phyloP scores from a whole-genome alignment of 169 alveolate species.

The Plasmodium chabaudi region DNA sequence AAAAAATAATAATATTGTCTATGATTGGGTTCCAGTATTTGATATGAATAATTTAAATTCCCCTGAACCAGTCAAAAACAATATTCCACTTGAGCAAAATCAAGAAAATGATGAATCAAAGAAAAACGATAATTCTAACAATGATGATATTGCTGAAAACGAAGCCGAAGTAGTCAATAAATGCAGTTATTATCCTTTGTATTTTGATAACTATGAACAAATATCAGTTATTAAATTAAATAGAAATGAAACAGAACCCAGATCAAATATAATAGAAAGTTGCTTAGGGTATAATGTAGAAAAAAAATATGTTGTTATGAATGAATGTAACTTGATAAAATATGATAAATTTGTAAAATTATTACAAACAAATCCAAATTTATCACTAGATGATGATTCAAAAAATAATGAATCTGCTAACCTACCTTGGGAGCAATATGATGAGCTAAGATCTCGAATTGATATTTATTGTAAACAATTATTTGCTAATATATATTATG shows the following conservation, averaged over 20 bases:
- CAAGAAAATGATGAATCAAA: slow-evolving; percentile 4
- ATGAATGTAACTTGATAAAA: slow-evolving; percentile 63
- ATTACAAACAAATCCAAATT: slow-evolving; percentile 62
- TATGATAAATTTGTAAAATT: slow-evolving; percentile 70
- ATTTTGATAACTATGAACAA: slow-evolving; percentile 71
- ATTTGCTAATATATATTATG: slow-evolving; percentile 63
- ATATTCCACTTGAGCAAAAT: background rate
- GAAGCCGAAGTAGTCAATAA: background rate
- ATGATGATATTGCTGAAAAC: background rate
- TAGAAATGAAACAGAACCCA: slow-evolving; percentile 69
- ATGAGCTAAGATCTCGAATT: slow-evolving; percentile 65
- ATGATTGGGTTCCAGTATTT: slow-evolving; percentile 77
- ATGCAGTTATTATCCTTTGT: slow-evolving; percentile 59
- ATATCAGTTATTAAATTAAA: slow-evolving; percentile 73
- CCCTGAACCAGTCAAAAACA: background rate
- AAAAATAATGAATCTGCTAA: slow-evolving; percentile 20
- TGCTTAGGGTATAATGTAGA: slow-evolving; percentile 77
- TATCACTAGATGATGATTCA: slow-evolving; percentile 44
- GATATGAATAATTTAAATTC: slow-evolving; percentile 38
- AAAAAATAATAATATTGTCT: slow-evolving; percentile 43
- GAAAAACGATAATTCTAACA: background rate
- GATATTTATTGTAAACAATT: slow-evolving; percentile 71
- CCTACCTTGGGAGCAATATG: slow-evolving; percentile 76
- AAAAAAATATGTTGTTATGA: slow-evolving; percentile 60
- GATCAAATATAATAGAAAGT: slow-evolving; percentile 76